Percentiles rank a stretch among this genome's conserved stretches.
phyloP scores from a whole-genome alignment of 2,329 filamentous ascomycete genomes.

The Penicillium rolfsii region DNA sequence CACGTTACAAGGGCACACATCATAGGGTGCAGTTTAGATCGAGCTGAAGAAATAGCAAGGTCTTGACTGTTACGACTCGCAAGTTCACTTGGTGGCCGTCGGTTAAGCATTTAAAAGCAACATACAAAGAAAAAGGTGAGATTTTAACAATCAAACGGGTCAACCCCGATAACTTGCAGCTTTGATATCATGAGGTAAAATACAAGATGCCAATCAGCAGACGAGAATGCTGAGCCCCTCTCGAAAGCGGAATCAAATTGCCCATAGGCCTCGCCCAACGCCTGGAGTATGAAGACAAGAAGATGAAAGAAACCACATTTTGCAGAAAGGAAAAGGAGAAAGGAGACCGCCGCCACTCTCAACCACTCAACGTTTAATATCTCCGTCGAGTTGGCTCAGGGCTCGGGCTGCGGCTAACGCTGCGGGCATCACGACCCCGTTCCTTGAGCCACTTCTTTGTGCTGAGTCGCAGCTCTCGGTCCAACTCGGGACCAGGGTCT shows the following conservation, averaged over 20 bases:
- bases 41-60: background rate
- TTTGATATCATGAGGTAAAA: conserved; percentile 38
- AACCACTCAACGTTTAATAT: conserved; percentile 51
- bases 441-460: conserved; percentile 96
- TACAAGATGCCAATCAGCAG: conserved; percentile 26
- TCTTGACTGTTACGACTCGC: background rate
- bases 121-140: background rate
- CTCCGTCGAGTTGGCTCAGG: conserved; percentile 79
- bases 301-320: background rate
- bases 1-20: background rate
- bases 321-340: conserved; percentile 2
- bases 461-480: conserved; percentile 79
- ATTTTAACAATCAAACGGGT: background rate
- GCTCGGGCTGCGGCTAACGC: conserved; percentile 78
- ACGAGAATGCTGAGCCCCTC: conserved; percentile 20
- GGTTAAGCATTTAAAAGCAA: background rate
- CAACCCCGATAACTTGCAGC: conserved; percentile 20
- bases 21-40: background rate
- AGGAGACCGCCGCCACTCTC: conserved; percentile 15
- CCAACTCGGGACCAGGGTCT: conserved; percentile 86
- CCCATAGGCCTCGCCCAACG: conserved; percentile 30
- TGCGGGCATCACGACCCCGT: conserved; percentile 81
- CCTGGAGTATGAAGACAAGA: conserved; percentile 18
- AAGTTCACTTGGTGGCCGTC: background rate
- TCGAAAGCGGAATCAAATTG: conserved; percentile 21